Conservation (phyloP, 2,329 filamentous ascomycete species). For the Arthrinium puccinioides region DNA sequence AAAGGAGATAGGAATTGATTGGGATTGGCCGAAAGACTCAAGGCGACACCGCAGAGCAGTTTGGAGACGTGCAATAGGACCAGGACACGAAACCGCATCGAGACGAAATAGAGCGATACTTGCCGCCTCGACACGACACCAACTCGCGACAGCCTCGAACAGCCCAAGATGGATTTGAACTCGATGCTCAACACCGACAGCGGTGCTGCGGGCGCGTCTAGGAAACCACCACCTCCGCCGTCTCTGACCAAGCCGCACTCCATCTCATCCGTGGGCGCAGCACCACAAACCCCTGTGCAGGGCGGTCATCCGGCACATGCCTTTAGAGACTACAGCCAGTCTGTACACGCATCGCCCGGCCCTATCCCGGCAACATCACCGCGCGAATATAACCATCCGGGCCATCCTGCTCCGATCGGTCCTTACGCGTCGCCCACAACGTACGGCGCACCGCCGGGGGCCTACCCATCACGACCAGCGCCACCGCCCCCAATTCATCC, state of each 20-base stretch:
- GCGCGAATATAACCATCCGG: constrained; percentile 34
- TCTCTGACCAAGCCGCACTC: constrained; percentile 14
- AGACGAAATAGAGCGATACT: too few relatives aligned
- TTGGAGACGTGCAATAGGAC: too few relatives aligned
- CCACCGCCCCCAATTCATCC: constrained; percentile 37
- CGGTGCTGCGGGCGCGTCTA: constrained; percentile 24
- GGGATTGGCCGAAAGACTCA: too few relatives aligned
- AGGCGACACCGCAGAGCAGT: too few relatives aligned
- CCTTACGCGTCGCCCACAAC: constrained; percentile 32
- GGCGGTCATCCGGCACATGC: constrained; percentile 31
- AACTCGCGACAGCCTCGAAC: not conserved
- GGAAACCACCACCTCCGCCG: constrained; percentile 16
- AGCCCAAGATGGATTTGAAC: constrained; percentile 40
- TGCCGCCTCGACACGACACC: too few relatives aligned
- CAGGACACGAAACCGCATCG: too few relatives aligned
- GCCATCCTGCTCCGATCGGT: constrained; percentile 18
- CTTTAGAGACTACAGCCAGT: constrained; percentile 44
- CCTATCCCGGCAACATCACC: constrained; percentile 25
- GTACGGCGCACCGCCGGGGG: constrained; percentile 27
- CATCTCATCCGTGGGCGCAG: constrained; percentile 16
- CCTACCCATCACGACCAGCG: constrained; percentile 27
- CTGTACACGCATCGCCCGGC: constrained; percentile 36
- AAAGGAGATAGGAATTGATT: too few relatives aligned
- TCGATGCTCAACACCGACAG: constrained; percentile 47
- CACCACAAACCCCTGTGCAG: constrained; percentile 31